Evolutionary conservation across 805 yeast species (phyloP), one percentile per base, ranked within the genome.

Genomic region (Metschnikowia aberdeeniae): DNA sequence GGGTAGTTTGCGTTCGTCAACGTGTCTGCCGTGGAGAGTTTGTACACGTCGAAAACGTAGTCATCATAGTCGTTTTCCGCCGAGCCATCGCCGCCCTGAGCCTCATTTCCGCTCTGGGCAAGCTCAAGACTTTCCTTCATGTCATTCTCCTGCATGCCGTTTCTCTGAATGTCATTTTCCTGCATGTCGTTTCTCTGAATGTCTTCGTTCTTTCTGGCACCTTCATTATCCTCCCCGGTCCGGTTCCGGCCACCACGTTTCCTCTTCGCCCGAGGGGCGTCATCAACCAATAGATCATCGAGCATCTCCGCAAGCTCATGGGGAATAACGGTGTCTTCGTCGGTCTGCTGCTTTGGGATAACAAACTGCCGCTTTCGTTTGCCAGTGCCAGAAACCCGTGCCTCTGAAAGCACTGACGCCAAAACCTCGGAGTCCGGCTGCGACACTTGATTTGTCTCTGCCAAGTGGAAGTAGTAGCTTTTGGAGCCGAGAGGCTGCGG

Each of bases 11-110:
- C 82, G 74, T 64, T 52, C 8, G 75, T 69, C 44, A 66, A 49
- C 3, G 73, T 70, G 36, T 58, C 66, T 12, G 58, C 55, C 5
- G 53, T 43, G 5, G 67, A 52, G 17, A 56, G 50, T 17, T 63
- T 68, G 46, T 92, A 92, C 9, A 92, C 89, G 64, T 92, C 99
- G 58, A 89, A 92, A 14, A 92, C 98, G 55, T 88, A 92, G 36
- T 87, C 96, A 22, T 44, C 47, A 30, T 13, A 31, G n/a, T 29
- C 40, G 6, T 24, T 11, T 8, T 28, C 33, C 3, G 8, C 11
- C 24, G 8, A 7, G 8, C 8, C 26, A 22, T 22, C 8, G 2
- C 26, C 26, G 8, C 26, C 8, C 26, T 22, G 26, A 7, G 26
- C 8, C 26, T 6, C 8, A 6, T 22, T 7, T 22, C 26, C 26